Conservation (phyloP, 257 asterid species). For the Jasminum sambac region DNA sequence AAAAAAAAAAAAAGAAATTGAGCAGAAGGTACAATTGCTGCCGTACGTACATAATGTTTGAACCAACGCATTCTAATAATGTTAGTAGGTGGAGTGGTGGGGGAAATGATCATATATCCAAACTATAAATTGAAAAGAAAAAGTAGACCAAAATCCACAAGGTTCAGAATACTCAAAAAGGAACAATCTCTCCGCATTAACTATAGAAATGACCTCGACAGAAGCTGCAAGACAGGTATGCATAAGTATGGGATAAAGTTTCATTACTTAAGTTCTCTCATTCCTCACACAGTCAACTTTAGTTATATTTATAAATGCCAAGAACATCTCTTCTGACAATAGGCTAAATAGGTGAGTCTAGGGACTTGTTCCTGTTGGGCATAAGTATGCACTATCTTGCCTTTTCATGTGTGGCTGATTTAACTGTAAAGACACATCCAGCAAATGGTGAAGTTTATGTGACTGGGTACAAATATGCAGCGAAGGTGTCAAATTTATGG, state of each 20-base stretch:
- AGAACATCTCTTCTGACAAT: background rate
- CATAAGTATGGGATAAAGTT: background rate
- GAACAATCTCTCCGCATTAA: background rate
- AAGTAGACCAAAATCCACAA: background rate
- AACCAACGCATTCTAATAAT: background rate
- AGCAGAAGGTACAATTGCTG: too few relatives aligned
- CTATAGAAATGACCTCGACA: background rate
- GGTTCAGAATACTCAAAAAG: background rate
- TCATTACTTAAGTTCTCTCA: background rate
- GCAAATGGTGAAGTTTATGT: background rate
- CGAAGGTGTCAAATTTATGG: background rate
- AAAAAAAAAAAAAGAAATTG: too few relatives aligned
- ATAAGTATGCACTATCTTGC: background rate
- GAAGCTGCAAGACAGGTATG: background rate
- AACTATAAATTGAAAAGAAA: background rate
- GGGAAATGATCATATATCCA: background rate
- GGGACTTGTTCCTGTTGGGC: background rate
- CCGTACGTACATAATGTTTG: background rate
- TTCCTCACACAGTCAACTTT: background rate
- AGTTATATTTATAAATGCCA: background rate
- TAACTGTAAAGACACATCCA: background rate
- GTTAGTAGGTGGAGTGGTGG: background rate
- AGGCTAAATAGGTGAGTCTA: background rate
- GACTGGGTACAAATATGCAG: background rate
- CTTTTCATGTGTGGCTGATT: background rate